These are phyloP conservation scores for Talaromyces sp. DNA, from an alignment of 2,329 filamentous ascomycete species.

Conservation along the genomic window DNA sequence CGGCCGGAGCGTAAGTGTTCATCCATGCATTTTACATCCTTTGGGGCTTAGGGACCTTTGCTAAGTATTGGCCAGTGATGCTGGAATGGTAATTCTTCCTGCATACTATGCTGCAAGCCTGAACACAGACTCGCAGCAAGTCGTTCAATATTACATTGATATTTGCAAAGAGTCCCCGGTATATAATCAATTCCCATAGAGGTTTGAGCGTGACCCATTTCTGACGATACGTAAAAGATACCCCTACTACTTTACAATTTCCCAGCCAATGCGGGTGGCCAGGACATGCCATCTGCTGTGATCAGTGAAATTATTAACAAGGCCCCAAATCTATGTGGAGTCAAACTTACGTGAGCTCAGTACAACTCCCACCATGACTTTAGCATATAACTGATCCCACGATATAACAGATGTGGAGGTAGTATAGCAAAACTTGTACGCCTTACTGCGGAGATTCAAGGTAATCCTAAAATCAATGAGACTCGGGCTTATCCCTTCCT, in stretches of 20 bases:
- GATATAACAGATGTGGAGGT: constrained; percentile 22
- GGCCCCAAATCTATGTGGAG: constrained; percentile 24
- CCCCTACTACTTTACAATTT: constrained; percentile 26
- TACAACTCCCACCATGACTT: not conserved
- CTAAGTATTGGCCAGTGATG: constrained; percentile 20
- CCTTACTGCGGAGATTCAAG: constrained; percentile 19
- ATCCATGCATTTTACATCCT: not conserved
- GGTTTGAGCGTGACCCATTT: too few relatives aligned
- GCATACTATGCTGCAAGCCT: constrained; percentile 27
- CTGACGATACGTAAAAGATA: constrained; percentile 18
- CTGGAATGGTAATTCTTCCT: constrained; percentile 26
- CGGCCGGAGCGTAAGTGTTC: constrained; percentile 23
- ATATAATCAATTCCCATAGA: not conserved
- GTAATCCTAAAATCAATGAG: constrained; percentile 18
- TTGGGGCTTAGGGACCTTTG: not conserved
- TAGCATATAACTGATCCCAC: not conserved
- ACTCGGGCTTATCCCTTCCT: constrained; percentile 23
- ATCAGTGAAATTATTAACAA: constrained; percentile 21
- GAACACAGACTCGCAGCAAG: constrained; percentile 22
- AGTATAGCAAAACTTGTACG: constrained; percentile 25
- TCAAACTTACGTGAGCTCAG: constrained; percentile 23
- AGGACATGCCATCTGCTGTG: constrained; percentile 25
- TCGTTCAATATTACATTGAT: constrained; percentile 26
- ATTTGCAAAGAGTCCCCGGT: constrained; percentile 26
- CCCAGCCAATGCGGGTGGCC: constrained; percentile 24